phyloP scores from a whole-genome alignment of 129 eudicot genomes.

The Gnaphalium uliginosum region DNA sequence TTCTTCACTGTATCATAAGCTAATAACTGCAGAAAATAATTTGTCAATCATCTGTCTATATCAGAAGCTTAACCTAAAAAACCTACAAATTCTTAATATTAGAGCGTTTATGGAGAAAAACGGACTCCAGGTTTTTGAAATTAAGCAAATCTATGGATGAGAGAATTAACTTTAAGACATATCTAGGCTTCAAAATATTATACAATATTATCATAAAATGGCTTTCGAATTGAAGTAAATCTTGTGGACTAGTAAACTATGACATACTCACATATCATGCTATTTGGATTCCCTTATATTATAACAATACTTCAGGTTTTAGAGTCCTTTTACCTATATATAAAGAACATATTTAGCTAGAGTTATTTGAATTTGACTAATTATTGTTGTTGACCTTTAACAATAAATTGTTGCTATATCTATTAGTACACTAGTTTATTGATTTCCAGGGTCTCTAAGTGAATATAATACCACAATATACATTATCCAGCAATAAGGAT shows the following conservation, averaged over 20 bases:
- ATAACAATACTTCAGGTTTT: not conserved
- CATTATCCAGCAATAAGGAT: too few species aligned
- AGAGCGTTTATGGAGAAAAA: not conserved
- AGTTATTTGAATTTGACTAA: not conserved
- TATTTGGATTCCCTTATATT: not conserved
- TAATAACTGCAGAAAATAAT: slow-evolving; percentile 51
- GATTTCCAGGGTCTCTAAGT: not conserved
- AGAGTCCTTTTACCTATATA: not conserved
- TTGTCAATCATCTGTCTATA: not conserved
- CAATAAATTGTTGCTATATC: not conserved
- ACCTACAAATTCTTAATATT: not conserved
- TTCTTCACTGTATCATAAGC: slow-evolving; percentile 90
- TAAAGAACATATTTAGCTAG: not conserved
- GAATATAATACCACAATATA: not conserved
- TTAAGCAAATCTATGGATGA: not conserved
- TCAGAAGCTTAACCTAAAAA: not conserved
- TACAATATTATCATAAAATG: not conserved
- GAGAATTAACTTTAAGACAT: not conserved
- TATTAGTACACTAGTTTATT: not conserved
- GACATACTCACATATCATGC: not conserved
- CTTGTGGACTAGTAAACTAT: not conserved
- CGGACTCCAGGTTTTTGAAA: not conserved
- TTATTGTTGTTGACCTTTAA: not conserved
- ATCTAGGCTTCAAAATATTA: not conserved
- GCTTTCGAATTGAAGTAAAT: not conserved